Evolutionary conservation across 495 filamentous ascomycete genomes (phyloP).

Genomic region (Talaromyces wortmannii): DNA sequence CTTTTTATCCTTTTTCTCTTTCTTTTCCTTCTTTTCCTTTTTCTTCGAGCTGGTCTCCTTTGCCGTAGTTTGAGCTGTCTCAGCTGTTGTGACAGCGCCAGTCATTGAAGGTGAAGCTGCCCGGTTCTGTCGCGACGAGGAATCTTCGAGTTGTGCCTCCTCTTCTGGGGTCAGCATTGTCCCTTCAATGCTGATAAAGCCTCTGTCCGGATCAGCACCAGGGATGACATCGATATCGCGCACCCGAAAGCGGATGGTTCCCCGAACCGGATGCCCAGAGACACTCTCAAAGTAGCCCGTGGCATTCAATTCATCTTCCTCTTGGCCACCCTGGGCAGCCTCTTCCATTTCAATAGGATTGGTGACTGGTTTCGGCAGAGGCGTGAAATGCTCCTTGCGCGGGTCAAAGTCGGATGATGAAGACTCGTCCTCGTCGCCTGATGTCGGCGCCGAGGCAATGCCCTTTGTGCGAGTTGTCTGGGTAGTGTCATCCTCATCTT

Average conservation of each 20-base stretch:
- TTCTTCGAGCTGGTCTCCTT: conserved; percentile 6
- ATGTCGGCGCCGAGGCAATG: neutral
- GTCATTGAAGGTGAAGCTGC: conserved; percentile 14
- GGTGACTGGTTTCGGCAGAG: conserved; percentile 19
- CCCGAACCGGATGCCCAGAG: conserved; percentile 54
- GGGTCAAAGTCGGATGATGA: conserved; percentile 23
- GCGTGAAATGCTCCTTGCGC: conserved; percentile 33
- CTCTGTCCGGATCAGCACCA: conserved; percentile 47
- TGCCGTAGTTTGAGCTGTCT: conserved; percentile 6
- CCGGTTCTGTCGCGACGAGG: conserved; percentile 6
- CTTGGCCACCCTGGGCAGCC: conserved; percentile 14
- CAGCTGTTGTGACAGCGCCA: conserved; percentile 10
- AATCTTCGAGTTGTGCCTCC: conserved; percentile 26
- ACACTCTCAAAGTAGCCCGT: conserved; percentile 57
- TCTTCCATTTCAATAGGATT: conserved; percentile 9
- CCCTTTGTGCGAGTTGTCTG: neutral
- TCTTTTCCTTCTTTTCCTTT: conserved; percentile 12
- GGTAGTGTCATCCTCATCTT: neutral
- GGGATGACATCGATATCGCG: conserved; percentile 55
- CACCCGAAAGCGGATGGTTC: conserved; percentile 54
- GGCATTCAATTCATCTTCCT: conserved; percentile 28
- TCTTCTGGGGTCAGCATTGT: conserved; percentile 51
- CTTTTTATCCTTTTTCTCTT: conserved; percentile 15
- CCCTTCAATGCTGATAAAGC: conserved; percentile 64
- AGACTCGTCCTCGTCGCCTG: conserved; percentile 13